These are phyloP conservation scores for Nakazawaea ishiwadae DNA, from an alignment of 805 yeast genomes.

Conservation along the genomic window DNA sequence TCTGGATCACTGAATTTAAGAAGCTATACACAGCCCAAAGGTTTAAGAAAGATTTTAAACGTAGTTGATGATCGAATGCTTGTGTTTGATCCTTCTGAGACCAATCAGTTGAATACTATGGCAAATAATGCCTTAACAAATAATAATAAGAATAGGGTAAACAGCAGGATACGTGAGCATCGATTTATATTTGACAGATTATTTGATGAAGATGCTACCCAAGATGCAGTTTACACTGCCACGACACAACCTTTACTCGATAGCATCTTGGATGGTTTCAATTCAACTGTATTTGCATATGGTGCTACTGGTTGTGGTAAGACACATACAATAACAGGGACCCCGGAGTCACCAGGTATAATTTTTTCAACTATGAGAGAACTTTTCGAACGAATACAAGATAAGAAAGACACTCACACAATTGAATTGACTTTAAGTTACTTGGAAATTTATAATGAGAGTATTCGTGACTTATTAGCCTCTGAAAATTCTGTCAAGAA, in stretches of 20 bases:
- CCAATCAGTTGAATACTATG: conserved; percentile 53
- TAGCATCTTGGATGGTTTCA: conserved; percentile 76
- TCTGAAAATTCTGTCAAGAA: conserved; percentile 29
- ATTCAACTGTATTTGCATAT: conserved; percentile 91
- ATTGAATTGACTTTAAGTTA: conserved; percentile 67
- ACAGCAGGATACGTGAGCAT: conserved; percentile 60
- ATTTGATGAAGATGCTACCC: conserved; percentile 63
- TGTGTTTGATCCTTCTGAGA: conserved; percentile 79
- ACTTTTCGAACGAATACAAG: conserved; percentile 58
- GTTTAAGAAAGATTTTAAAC: conserved; percentile 65
- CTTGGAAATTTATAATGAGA: conserved; percentile 88
- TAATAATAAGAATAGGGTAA: conserved; percentile 2
- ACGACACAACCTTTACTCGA: conserved; percentile 74
- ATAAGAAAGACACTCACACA: conserved; percentile 44
- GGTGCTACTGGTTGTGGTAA: conserved; percentile 99
- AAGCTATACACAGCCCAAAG: conserved; percentile 31
- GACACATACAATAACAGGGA: conserved; percentile 85
- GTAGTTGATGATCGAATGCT: conserved; percentile 85
- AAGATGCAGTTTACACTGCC: conserved; percentile 57
- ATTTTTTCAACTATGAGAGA: conserved; percentile 76
- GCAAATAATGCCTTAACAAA: conserved; percentile 28
- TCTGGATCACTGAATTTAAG: conserved; percentile 15
- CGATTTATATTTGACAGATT: conserved; percentile 78
- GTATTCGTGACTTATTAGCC: conserved; percentile 69
- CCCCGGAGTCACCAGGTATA: conserved; percentile 69